These are phyloP conservation scores for Entomortierella chlamydospora DNA, from an alignment of 192 early-diverging fungal genomes.

Conservation along the genomic window DNA sequence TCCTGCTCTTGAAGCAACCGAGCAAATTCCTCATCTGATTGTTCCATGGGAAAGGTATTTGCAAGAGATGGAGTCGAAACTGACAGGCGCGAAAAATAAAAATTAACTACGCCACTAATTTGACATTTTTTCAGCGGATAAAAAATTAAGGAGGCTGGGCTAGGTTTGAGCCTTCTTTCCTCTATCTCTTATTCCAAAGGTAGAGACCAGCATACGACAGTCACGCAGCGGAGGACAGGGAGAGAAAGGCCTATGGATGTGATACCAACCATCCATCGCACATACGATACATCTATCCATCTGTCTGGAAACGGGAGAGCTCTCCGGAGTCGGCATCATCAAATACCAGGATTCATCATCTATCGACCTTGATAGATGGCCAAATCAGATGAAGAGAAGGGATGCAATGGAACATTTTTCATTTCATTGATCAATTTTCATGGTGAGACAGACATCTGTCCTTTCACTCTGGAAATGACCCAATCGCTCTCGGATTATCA, in stretches of 20 bases:
- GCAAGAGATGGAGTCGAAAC: no score
- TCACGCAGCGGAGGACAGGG: conserved; percentile 15
- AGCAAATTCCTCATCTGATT: conserved; percentile 35
- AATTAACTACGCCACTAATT: conserved; percentile 19
- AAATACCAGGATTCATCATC: background rate
- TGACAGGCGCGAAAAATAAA: no score
- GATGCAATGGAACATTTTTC: background rate
- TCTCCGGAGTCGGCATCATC: background rate
- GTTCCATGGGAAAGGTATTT: conserved; percentile 10
- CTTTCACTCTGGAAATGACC: background rate
- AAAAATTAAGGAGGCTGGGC: conserved; percentile 18
- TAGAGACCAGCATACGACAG: conserved; percentile 32
- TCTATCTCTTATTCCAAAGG: conserved; percentile 51
- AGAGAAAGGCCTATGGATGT: background rate
- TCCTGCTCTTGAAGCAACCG: conserved; percentile 37
- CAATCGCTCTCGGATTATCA: background rate
- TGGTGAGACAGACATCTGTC: conserved; percentile 8
- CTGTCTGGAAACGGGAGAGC: background rate
- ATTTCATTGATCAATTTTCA: background rate
- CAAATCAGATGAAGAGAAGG: background rate
- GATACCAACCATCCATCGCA: conserved; percentile 25
- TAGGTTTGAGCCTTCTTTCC: conserved; percentile 44
- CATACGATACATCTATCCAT: conserved; percentile 1
- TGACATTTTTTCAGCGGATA: background rate
- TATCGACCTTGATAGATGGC: background rate